Percentiles rank a stretch among this genome's conserved stretches.
Evolutionary conservation across 345 rosid genomes (phyloP).

Genomic region (Ceriops decandra): DNA sequence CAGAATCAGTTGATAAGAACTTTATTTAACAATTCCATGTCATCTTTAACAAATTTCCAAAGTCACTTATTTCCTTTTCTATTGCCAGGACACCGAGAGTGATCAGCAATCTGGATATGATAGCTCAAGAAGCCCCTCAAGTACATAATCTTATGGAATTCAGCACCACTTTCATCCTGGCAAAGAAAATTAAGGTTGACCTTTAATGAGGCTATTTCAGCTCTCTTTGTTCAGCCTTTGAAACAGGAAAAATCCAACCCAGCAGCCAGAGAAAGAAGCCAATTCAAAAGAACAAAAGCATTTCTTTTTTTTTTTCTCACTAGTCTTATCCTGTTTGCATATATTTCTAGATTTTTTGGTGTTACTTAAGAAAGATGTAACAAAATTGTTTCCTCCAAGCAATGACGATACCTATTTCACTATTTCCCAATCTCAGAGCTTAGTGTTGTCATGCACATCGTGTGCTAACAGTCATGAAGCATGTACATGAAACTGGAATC

Average conservation of each 20-base stretch:
- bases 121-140: slow-evolving; percentile 32
- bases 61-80: neutral
- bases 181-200: neutral
- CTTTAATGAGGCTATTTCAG: no score
- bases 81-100: slow-evolving; percentile 41
- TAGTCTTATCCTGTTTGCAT: neutral
- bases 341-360: neutral
- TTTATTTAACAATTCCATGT: slow-evolving; percentile 1
- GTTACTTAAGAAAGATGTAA: no score
- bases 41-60: neutral
- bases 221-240: neutral
- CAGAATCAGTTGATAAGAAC: neutral
- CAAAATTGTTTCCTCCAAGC: no score
- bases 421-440: no score
- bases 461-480: no score
- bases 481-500: no score
- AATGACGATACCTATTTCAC: no score
- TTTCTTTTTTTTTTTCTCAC: no score
- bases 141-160: slow-evolving; percentile 25
- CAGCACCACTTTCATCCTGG: neutral
- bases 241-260: neutral
- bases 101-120: slow-evolving; percentile 33
- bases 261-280: neutral
- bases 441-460: no score
- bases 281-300: neutral